Conservation (phyloP, 345 rosid genomes). For the Euphorbia lathyris region DNA sequence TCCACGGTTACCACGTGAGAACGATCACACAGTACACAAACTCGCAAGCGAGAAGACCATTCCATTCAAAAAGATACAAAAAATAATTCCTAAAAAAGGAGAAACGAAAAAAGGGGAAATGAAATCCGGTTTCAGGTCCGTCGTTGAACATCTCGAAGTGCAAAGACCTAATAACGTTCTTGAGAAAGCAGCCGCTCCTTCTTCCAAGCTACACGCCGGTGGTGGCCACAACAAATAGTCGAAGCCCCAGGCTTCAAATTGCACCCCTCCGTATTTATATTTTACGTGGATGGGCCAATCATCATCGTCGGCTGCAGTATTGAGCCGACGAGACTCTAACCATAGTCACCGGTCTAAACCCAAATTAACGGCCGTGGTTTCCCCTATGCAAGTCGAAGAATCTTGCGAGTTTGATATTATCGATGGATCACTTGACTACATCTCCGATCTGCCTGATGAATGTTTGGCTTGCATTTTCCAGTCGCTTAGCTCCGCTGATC, state of each 20-base stretch:
- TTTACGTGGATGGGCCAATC: slow-evolving; percentile 71
- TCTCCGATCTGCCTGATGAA: slow-evolving; percentile 71
- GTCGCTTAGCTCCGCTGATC: slow-evolving; percentile 53
- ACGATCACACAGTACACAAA: neutral
- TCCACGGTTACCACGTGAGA: slow-evolving; percentile 3
- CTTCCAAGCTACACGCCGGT: neutral
- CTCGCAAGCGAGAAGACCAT: neutral
- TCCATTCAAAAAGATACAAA: slow-evolving; percentile 6
- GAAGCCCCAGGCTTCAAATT: slow-evolving; percentile 4
- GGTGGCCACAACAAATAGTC: slow-evolving; percentile 1
- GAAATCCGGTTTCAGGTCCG: slow-evolving; percentile 44
- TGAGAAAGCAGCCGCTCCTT: neutral
- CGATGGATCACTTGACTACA: slow-evolving; percentile 41
- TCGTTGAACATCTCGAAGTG: slow-evolving; percentile 18
- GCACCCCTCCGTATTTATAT: neutral
- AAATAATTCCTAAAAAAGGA: neutral
- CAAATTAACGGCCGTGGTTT: slow-evolving; percentile 27
- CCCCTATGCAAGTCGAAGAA: slow-evolving; percentile 37
- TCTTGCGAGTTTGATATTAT: neutral
- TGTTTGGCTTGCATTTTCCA: slow-evolving; percentile 76
- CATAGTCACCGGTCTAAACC: slow-evolving; percentile 35
- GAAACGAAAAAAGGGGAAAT: slow-evolving; percentile 26
- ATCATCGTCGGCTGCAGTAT: slow-evolving; percentile 50
- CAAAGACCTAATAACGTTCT: neutral
- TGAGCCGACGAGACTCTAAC: slow-evolving; percentile 42